A percentile compares a stretch with the other conserved stretches of the same genome.
Evolutionary conservation across 768 basidiomycete genomes (phyloP).

Genomic region (Aureoboletus auriporus): DNA sequence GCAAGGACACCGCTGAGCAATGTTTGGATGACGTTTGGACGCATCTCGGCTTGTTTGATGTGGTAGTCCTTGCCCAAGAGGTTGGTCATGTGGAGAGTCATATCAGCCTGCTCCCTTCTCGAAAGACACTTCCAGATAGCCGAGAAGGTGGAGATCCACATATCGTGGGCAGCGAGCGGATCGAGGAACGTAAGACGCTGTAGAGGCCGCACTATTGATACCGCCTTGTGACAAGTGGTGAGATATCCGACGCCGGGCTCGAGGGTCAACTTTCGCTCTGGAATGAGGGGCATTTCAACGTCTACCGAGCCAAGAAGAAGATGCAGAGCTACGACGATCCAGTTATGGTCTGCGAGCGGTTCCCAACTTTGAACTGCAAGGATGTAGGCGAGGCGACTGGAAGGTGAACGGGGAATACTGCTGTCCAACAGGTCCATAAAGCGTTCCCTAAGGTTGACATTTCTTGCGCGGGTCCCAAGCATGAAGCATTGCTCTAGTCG

Average conservation of each 20-base stretch:
- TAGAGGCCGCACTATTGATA: conserved; percentile 65
- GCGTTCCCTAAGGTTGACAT: conserved; percentile 69
- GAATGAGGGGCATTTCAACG: conserved; percentile 38
- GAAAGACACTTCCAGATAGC: conserved; percentile 82
- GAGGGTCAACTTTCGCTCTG: conserved; percentile 37
- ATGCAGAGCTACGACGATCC: conserved; percentile 90
- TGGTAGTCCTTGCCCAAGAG: conserved; percentile 94
- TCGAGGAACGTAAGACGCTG: conserved; percentile 84
- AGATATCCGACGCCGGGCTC: conserved; percentile 30
- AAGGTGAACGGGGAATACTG: conserved; percentile 80
- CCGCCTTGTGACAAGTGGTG: conserved; percentile 44
- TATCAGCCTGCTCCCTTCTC: conserved; percentile 81
- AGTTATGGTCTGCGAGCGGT: conserved; percentile 83
- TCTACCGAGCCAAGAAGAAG: conserved; percentile 78
- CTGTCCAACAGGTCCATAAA: conserved; percentile 90
- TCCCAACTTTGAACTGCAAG: conserved; percentile 96
- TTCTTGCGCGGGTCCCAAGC: conserved; percentile 83
- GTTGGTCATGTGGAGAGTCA: conserved; percentile 85
- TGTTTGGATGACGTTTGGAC: conserved; percentile 91
- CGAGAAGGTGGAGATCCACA: conserved; percentile 87
- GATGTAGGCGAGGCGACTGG: conserved; percentile 82
- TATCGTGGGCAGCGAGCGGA: conserved; percentile 67
- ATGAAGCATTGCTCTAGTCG: conserved; percentile 92
- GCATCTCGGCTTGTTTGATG: conserved; percentile 78
- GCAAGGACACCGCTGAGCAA: conserved; percentile 79